Evolutionary conservation across 176 grass and related monocot species (phyloP).

Genomic region (Oryza rufipogon): DNA sequence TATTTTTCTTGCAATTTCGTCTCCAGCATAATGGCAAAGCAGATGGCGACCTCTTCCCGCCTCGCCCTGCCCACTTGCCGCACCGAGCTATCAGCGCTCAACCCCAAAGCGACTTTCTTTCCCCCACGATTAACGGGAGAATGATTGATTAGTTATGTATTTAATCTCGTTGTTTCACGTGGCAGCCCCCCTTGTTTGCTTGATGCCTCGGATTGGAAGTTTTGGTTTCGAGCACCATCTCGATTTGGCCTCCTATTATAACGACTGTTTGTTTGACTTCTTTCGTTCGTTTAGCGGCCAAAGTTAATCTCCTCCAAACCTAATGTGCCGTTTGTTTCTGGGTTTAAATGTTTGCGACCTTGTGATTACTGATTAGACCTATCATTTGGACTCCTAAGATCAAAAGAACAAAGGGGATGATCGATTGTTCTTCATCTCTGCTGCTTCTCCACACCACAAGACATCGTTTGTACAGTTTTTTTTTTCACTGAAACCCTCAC

Average conservation of each 20-base stretch:
- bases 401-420: slow-evolving; percentile 40
- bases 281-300: neutral
- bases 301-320: neutral
- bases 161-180: neutral
- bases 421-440: neutral
- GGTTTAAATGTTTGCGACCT: neutral
- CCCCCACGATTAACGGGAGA: neutral
- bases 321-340: neutral
- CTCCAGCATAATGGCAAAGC: slow-evolving; percentile 14
- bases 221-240: neutral
- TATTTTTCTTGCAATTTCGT: neutral
- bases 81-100: slow-evolving; percentile 6
- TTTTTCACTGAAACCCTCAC: neutral
- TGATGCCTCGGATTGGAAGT: neutral
- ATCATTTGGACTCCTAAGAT: neutral
- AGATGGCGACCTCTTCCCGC: slow-evolving; percentile 27
- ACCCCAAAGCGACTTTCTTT: neutral
- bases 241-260: neutral
- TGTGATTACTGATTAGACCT: too few relatives aligned
- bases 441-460: neutral
- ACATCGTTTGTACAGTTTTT: slow-evolving; percentile 48
- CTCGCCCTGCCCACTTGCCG: slow-evolving; percentile 40
- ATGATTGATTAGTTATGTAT: slow-evolving; percentile 18
- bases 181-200: neutral
- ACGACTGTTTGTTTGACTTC: slow-evolving; percentile 14